Base-by-base conservation (phyloP, 169 alveolate species). In the Cryptosporidium ubiquitum region DNA sequence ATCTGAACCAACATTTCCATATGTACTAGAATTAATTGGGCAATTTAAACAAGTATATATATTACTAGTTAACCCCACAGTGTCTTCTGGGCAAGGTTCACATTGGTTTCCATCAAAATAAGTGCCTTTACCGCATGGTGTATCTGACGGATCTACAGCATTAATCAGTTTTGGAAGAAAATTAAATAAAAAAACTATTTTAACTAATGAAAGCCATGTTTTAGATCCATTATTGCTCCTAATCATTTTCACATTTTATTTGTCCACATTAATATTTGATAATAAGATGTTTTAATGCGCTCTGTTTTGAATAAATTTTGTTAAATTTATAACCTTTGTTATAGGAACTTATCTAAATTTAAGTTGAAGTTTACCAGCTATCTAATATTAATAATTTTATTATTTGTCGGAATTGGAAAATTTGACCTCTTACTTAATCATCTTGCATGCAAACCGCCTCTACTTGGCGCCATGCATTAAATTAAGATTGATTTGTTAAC, bases 1-100 rank as follows among this genome's bases (percentile, higher is more conserved):
- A 14, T 26, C 23, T 44, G 44, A 23, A 0, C 89, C 89, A 14
- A 42, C 16, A 7, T 35, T 3, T 12, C 75, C 75, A 44, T 31
- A 58, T 12, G 89, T 79, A 3, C 89, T 37, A 1, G 89, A 79
- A 42, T 60, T 58, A 18, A 61, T 39, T 42, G 89, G 89, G 5
- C 89, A 79, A 0, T 39, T 58, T 4, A 16, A 14, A 37, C 89
- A 79, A 26, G 42, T 7, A 10, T 42, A 26, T 39, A 79, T n/a
- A 49, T 79, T 79, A 7, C 55, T 61, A n/a, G 89, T 42, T 33
- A 42, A 14, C 58, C 68, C 89, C 47, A 40, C 47, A 58, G 89
- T 60, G n/a, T 79, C 37, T 26, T 60, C 89, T 61, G 89, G 89
- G 40, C 89, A 79, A 58, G 58, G 61, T 0, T 9, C 31, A 26